phyloP scores from a whole-genome alignment of 2,329 filamentous ascomycete species.

The Penicillium expansum region DNA sequence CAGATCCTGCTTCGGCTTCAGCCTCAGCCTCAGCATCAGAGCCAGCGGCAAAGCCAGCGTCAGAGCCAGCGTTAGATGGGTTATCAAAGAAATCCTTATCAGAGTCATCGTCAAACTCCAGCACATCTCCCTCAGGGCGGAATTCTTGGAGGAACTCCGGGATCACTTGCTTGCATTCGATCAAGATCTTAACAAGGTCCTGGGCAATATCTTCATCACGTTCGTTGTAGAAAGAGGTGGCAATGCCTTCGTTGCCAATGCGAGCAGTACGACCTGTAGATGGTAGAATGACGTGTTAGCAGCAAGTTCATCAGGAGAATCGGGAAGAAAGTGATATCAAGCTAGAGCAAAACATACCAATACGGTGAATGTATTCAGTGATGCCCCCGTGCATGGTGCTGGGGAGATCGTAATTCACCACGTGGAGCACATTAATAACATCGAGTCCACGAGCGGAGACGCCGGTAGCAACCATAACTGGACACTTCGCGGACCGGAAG shows the following conservation, averaged over 20 bases:
- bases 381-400: constrained; percentile 75
- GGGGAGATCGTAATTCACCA: constrained; percentile 92
- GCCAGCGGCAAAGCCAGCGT: neutral
- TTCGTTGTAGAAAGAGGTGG: constrained; percentile 85
- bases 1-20: neutral
- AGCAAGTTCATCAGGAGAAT: neutral
- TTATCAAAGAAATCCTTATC: constrained; percentile 41
- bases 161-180: constrained; percentile 74
- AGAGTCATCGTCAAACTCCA: constrained; percentile 55
- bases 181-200: constrained; percentile 73
- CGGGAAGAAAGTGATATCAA: too few species aligned
- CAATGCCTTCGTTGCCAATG: constrained; percentile 81
- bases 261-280: constrained; percentile 78
- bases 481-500: constrained; percentile 71
- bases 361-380: constrained; percentile 89
- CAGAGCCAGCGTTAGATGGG: neutral
- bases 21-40: neutral
- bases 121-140: constrained; percentile 41
- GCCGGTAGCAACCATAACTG: constrained; percentile 82
- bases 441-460: constrained; percentile 87
- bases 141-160: constrained; percentile 75
- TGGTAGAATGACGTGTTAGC: neutral
- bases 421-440: constrained; percentile 79
- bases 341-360: constrained; percentile 60
- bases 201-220: constrained; percentile 69